Evolutionary conservation across 1,139 yeast genomes (phyloP), one percentile per base, ranked within the genome.

Genomic region (Wickerhamiella infanticola): DNA sequence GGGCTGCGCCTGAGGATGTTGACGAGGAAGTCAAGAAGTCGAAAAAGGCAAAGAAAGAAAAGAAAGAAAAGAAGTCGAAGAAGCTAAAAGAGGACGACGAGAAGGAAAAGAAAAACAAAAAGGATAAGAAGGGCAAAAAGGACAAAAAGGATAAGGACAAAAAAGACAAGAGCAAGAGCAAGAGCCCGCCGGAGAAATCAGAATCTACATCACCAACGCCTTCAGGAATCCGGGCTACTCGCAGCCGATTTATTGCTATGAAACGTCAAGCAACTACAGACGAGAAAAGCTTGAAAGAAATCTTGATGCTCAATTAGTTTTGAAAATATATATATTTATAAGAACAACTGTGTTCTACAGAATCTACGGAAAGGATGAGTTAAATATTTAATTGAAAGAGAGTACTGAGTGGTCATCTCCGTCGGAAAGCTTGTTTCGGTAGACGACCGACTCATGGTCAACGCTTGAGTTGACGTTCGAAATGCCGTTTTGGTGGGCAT

Each of bases 261-360:
- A 88, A 88, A 60, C 73, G 90, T 56, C 94, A 94, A 5, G 86
- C 96, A 1, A 86, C 88, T 0, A 75, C 81, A 79, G 96, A 88
- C 60, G 73, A 81, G 11, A 79, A 84, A 60, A 86, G 95, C 25
- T 72, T 88, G 51, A 85, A 84, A 56, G 97, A 88, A 63, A 88
- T 88, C 49, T 82, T 88, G 61, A 88, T 88, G 97, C 76, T 84
- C 43, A 69, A 67, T 31, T 40, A 42, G 25, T 27, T n/a, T 35
- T 13, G 37, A 35, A 35, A 18, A n/a, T n/a, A 29, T 2, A 29
- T 29, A 29, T 29, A 29, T 29, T 7, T 29, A 29, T 29, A 29
- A 7, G 33, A 11, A 29, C 33, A 7, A 7, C 33, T 29, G 11
- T 29, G 33, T 18, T 18, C 18, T 18, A 18, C 18, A 18, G 18